Evolutionary conservation across 2,329 filamentous ascomycete genomes (phyloP), one percentile per base, ranked within the genome.

Genomic region (Monilinia aucupariae): DNA sequence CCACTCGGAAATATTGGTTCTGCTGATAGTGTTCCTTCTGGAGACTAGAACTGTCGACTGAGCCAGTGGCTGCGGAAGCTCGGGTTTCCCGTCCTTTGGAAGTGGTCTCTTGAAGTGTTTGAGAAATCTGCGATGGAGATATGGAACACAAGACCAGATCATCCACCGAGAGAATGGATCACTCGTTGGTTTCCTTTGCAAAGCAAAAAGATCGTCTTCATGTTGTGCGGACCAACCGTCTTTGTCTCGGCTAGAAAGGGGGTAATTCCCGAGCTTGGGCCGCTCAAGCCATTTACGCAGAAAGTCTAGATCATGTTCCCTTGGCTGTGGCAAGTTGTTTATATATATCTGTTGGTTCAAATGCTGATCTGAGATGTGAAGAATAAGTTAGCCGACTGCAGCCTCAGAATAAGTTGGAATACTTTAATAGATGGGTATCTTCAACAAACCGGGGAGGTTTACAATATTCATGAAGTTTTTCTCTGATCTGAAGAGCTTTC

Each of bases 381-480:
- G 41, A 22, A 17, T n/a, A 17, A 27, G 27, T 50, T 20, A 27
- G 48, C 15, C 22, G 22, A 27, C 10, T 39, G 17, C 4, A 45
- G 41, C 20, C 22, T 15, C 13, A 22, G 20, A 37, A 13, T 1
- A 59, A 27, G 25, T 43, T 39, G 45, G 8, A 27, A 37, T 4
- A 22, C 20, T n/a, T 45, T 2, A 17, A 22, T 12, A 13, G 34
- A 37, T 13, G 10, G 10, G 8, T 37, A 37, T 37, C 2, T 13
- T 37, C 34, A 37, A 13, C 10, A 37, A 17, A n/a, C 27, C 27
- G 27, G 12, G 12, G 15, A 27, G 27, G 64, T 63, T 10, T 52
- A 72, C 70, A 71, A 52, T 72, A 71, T n/a, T 62, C 50, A 13
- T 65, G 60, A 10, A 72, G 61, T 43, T 68, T 70, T 49, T 63